A percentile compares a stretch with the other conserved stretches of the same genome.
These are phyloP conservation scores for Phyllosticta citriasiana DNA, from an alignment of 2,329 filamentous ascomycete species.

Conservation along the genomic window DNA sequence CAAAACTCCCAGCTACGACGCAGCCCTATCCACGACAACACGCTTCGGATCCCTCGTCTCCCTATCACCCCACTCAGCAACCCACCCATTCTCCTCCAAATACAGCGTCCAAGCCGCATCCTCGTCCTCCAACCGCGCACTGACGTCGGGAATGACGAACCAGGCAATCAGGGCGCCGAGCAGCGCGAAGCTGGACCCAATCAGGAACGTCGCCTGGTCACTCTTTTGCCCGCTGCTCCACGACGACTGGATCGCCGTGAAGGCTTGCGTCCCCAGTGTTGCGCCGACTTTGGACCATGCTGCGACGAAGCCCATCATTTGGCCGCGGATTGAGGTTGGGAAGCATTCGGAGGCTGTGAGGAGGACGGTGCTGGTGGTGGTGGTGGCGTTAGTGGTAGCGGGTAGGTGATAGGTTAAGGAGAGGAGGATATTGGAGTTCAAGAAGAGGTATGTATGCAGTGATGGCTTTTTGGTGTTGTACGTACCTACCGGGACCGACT, in stretches of 20 bases:
- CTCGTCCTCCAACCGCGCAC: conserved; percentile 19
- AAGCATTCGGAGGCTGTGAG: conserved; percentile 18
- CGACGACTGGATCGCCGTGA: conserved; percentile 19
- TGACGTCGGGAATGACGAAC: conserved; percentile 22
- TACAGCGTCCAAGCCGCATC: conserved; percentile 21
- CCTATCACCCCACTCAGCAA: conserved; percentile 18
- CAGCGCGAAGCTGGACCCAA: conserved; percentile 19
- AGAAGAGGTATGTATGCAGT: background rate
- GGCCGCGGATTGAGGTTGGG: conserved; percentile 19
- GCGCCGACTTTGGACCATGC: conserved; percentile 20
- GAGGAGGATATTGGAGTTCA: background rate
- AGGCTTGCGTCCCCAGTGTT: conserved; percentile 20
- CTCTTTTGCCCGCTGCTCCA: conserved; percentile 18
- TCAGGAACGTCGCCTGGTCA: conserved; percentile 19
- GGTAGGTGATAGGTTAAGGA: no score
- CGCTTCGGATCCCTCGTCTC: conserved; percentile 14
- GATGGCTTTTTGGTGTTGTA: no score
- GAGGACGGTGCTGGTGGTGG: conserved; percentile 13
- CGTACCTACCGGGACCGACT: conserved; percentile 17
- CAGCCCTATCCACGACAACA: conserved; percentile 11
- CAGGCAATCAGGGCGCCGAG: conserved; percentile 18
- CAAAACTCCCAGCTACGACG: background rate
- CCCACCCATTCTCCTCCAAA: conserved; percentile 16
- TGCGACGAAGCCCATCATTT: conserved; percentile 19
- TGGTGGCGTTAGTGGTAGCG: background rate